Evolutionary conservation across 495 filamentous ascomycete genomes (phyloP), one percentile per base, ranked within the genome.

Genomic region (Aspergillus baeticus): DNA sequence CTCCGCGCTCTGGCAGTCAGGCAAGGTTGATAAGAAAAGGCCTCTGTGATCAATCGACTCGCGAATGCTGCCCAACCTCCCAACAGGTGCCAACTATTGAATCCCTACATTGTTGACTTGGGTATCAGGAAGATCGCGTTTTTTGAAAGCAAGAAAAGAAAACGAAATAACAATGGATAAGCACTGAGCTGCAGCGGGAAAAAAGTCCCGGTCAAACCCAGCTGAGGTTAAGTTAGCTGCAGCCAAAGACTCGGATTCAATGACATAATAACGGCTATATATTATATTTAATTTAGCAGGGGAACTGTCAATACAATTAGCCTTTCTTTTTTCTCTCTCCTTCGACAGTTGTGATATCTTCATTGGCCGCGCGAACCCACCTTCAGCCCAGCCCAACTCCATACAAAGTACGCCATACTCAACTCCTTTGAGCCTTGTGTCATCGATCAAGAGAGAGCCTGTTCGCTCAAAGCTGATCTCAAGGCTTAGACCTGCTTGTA

Each of bases 291-390:
- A 4, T 37, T 11, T 37, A 11, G 13, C 11, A 34, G 31, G 6
- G 31, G 31, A 11, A 37, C n/a, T 37, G 35, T 13, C 35, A 37
- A 13, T 37, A 37, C 10, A 37, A 13, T 37, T 15, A 5, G 4
- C 18, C 22, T 29, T 39, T 51, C 17, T 26, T 51, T 29, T 29
- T 23, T 45, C 42, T 22, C 33, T 47, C n/a, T 41, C 11, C 38
- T 41, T 18, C 34, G 23, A 7, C 17, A 17, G 46, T 34, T 6
- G 46, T 22, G 18, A 49, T 49, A 20, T 51, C 36, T 42, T 52
- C 34, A 57, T 57, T 57, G 54, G 54, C 18, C 45, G 43, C 23
- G 8, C 17, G 33, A 57, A 50, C 45, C 54, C 54, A 57, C 54
- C 35, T 26, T 21, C 44, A 47, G 48, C 23, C 18, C 38, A 43